Conservation (phyloP, 306 rosid genomes). For the Prunus davidiana region DNA sequence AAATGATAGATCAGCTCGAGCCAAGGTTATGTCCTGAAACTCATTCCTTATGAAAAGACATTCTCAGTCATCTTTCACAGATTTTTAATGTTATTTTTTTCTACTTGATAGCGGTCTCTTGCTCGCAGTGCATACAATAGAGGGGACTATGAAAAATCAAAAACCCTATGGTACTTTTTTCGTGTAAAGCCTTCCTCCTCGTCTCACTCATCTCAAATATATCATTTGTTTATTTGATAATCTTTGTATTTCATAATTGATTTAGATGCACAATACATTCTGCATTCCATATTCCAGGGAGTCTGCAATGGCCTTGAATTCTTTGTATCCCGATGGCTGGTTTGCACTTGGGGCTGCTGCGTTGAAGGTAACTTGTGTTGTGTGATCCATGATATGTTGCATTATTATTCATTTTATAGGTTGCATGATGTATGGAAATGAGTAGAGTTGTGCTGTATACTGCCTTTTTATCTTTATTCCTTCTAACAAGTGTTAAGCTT, state of each 20-base stretch:
- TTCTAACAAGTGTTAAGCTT: conserved; percentile 11
- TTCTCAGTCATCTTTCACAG: conserved; percentile 15
- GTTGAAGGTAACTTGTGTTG: conserved; percentile 61
- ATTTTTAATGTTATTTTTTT: conserved; percentile 13
- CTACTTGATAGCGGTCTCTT: conserved; percentile 67
- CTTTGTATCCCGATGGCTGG: conserved; percentile 94
- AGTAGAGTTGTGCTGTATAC: neutral
- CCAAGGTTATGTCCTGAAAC: conserved; percentile 54
- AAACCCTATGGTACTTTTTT: conserved; percentile 46
- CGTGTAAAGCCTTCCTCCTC: neutral
- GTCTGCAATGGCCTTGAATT: conserved; percentile 95
- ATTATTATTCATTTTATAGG: conserved; percentile 1
- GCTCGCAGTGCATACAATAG: conserved; percentile 97
- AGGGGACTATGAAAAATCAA: conserved; percentile 77
- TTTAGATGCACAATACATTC: neutral
- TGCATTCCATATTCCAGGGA: conserved; percentile 50
- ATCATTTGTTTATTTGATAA: neutral
- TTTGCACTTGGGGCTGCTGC: conserved; percentile 98
- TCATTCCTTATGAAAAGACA: neutral
- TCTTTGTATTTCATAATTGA: neutral
- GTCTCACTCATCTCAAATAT: neutral
- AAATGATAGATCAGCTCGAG: conserved; percentile 77
- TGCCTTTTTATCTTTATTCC: conserved; percentile 6
- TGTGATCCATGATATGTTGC: conserved; percentile 17
- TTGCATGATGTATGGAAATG: conserved; percentile 7